Evolutionary conservation across 148 eudicot species (phyloP).

Genomic region (Chenopodium formosanum): DNA sequence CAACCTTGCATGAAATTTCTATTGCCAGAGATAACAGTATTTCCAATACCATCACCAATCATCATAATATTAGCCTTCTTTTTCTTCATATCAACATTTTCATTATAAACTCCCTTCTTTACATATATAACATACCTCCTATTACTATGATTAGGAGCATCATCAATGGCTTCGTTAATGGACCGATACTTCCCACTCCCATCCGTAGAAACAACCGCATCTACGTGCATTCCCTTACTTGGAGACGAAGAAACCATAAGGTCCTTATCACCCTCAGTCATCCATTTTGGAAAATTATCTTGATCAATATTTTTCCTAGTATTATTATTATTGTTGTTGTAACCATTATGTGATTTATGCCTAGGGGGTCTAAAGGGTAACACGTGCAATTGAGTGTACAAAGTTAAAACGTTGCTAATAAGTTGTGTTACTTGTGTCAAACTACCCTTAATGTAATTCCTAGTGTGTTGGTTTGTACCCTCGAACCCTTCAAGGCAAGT

Average conservation of each 20-base stretch:
- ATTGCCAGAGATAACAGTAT: conserved; percentile 56
- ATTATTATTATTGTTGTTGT: background rate
- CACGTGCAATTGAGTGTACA: conserved; percentile 59
- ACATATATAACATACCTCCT: conserved; percentile 68
- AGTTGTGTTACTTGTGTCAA: conserved; percentile 78
- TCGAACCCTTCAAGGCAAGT: conserved; percentile 95
- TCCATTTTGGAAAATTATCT: conserved; percentile 58
- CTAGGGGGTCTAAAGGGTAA: conserved; percentile 57
- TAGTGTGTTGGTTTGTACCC: conserved; percentile 54
- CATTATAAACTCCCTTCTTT: conserved; percentile 74
- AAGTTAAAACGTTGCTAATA: conserved; percentile 67
- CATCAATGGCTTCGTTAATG: conserved; percentile 53
- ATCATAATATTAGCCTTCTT: conserved; percentile 76
- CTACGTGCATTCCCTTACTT: conserved; percentile 51
- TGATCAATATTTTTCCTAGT: conserved; percentile 8
- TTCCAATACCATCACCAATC: conserved; percentile 82
- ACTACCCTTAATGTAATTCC: conserved; percentile 62
- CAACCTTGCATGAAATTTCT: conserved; percentile 87
- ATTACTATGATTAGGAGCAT: conserved; percentile 59
- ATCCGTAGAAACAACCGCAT: conserved; percentile 65
- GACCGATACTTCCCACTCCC: conserved; percentile 57
- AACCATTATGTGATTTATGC: conserved; percentile 13
- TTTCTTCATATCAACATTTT: conserved; percentile 84
- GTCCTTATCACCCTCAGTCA: conserved; percentile 64
- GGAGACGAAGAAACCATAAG: conserved; percentile 36